phyloP scores from a whole-genome alignment of 192 early-diverging fungal genomes.

The Coemansia sp. region DNA sequence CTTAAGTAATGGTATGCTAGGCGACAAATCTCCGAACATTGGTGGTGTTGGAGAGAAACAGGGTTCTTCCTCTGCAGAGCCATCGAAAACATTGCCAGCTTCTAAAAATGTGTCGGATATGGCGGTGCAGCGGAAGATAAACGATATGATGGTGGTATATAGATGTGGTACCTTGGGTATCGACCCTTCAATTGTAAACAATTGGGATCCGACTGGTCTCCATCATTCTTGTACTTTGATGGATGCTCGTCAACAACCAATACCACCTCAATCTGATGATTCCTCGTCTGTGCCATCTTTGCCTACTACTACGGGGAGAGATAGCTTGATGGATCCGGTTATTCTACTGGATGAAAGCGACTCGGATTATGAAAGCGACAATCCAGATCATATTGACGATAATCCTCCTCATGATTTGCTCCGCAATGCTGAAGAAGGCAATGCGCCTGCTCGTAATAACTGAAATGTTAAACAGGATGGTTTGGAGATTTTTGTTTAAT shows the following conservation, averaged over 20 bases:
- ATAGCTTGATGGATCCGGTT: background rate
- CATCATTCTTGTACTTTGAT: conserved; percentile 12
- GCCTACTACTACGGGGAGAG: background rate
- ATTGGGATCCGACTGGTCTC: conserved; percentile 36
- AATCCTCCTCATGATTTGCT: background rate
- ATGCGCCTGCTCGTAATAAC: background rate
- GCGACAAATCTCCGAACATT: too few relatives aligned
- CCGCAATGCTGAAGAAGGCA: background rate
- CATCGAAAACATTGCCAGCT: background rate
- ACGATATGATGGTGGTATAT: conserved; percentile 27
- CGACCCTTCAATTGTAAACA: conserved; percentile 21
- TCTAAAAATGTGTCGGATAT: background rate
- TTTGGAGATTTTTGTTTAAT: too few relatives aligned
- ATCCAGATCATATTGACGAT: background rate
- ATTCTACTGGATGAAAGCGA: conserved; percentile 15
- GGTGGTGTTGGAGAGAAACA: too few relatives aligned
- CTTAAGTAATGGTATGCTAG: background rate
- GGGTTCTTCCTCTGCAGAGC: background rate
- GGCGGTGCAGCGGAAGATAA: conserved; percentile 20
- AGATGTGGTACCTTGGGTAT: conserved; percentile 30
- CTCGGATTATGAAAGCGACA: conserved; percentile 16
- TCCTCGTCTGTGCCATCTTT: too few relatives aligned
- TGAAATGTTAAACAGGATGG: background rate
- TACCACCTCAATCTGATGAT: too few relatives aligned
- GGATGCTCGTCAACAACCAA: too few relatives aligned